A percentile compares a stretch with the other conserved stretches of the same genome.
phyloP scores from a whole-genome alignment of 306 rosid genomes.

The Medicago arabica region DNA sequence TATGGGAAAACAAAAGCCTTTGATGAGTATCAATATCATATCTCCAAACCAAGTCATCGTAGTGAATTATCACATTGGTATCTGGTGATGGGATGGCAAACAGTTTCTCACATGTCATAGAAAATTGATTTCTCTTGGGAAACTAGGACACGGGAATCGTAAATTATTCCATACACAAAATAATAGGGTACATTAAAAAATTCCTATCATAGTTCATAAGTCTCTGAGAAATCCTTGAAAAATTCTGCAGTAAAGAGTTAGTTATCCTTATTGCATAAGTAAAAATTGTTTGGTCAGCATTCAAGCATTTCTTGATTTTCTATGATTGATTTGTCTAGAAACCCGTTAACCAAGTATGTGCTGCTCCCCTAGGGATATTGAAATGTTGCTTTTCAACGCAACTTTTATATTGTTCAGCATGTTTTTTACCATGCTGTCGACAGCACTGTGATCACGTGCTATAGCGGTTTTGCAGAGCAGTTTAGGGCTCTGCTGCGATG shows the following conservation, averaged over 20 bases:
- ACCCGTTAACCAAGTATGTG: neutral
- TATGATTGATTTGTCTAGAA: conserved; percentile 38
- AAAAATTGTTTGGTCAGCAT: no score
- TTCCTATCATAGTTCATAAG: neutral
- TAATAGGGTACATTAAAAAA: neutral
- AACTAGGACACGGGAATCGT: conserved; percentile 3
- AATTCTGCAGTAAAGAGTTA: neutral
- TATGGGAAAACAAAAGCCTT: neutral
- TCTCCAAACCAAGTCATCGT: neutral
- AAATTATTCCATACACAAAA: neutral
- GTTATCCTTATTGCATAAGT: neutral
- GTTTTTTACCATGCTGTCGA: conserved; percentile 5
- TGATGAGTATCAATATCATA: conserved; percentile 7
- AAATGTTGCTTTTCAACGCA: conserved; percentile 18
- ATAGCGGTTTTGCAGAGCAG: no score
- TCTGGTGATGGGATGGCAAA: conserved; percentile 1
- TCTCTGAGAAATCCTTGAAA: conserved; percentile 7
- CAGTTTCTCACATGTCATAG: neutral
- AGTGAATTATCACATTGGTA: neutral
- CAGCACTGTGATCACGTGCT: neutral
- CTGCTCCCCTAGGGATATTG: conserved; percentile 19
- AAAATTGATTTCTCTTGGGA: conserved; percentile 5
- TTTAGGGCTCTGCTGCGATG: neutral
- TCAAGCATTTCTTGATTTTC: neutral
- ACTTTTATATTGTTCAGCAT: neutral